A percentile compares a stretch with the other conserved stretches of the same genome.
These are phyloP conservation scores for Diaporthe vexans DNA, from an alignment of 2,329 filamentous ascomycete species.

Conservation along the genomic window DNA sequence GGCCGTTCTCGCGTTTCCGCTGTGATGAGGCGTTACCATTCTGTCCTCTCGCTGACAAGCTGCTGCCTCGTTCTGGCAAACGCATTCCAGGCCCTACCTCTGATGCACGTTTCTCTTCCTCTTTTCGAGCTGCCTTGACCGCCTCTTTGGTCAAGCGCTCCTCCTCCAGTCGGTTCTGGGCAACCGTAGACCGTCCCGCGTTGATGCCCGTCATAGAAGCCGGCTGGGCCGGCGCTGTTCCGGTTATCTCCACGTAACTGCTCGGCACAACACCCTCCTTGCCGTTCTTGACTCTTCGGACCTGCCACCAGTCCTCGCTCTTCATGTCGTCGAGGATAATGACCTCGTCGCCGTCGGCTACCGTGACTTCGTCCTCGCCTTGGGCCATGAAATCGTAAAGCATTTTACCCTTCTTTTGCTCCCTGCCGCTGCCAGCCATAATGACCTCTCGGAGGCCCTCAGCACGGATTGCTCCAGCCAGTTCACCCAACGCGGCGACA, in stretches of 20 bases:
- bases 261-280: conserved; percentile 97
- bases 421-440: conserved; percentile 78
- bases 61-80: conserved; percentile 85
- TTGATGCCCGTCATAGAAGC: conserved; percentile 65
- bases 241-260: conserved; percentile 93
- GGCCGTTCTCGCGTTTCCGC: conserved; percentile 78
- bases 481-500: conserved; percentile 86
- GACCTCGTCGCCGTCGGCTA: conserved; percentile 91
- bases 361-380: conserved; percentile 95
- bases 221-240: conserved; percentile 67
- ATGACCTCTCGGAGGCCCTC: conserved; percentile 89
- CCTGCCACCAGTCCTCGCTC: conserved; percentile 99
- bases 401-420: conserved; percentile 81
- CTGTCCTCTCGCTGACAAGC: conserved; percentile 76
- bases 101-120: conserved; percentile 70
- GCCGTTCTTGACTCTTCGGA: conserved; percentile 88
- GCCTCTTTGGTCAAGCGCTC: conserved; percentile 86
- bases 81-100: conserved; percentile 84
- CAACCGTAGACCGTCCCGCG: conserved; percentile 74
- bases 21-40: conserved; percentile 78
- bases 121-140: conserved; percentile 67
- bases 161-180: conserved; percentile 85
- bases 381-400: conserved; percentile 98
- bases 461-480: conserved; percentile 88
- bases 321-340: conserved; percentile 89